phyloP scores from a whole-genome alignment of 495 filamentous ascomycete species.

The Physcia stellaris region DNA sequence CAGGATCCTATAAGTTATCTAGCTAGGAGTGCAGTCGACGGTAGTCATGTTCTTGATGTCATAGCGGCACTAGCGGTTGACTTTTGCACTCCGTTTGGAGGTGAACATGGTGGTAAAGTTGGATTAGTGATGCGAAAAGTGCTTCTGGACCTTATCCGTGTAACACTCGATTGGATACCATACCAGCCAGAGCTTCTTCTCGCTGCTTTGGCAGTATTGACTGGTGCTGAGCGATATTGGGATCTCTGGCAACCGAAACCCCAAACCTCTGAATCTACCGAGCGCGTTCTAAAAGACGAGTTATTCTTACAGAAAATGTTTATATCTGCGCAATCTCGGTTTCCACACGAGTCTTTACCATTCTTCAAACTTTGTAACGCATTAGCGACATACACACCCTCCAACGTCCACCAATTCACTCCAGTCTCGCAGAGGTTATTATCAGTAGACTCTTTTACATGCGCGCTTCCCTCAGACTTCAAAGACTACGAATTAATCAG shows the following conservation, averaged over 20 bases:
- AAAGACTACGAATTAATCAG: constrained; percentile 56
- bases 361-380: constrained; percentile 55
- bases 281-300: constrained; percentile 39
- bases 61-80: constrained; percentile 41
- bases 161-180: constrained; percentile 39
- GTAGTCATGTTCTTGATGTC: constrained; percentile 45
- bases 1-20: constrained; percentile 35
- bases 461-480: constrained; percentile 50
- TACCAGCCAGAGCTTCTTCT: constrained; percentile 55
- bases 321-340: constrained; percentile 51
- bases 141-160: constrained; percentile 52
- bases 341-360: constrained; percentile 76
- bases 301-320: constrained; percentile 43
- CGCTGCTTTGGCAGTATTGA: constrained; percentile 46
- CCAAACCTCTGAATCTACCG: constrained; percentile 29
- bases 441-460: constrained; percentile 56
- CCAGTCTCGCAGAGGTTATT: constrained; percentile 42
- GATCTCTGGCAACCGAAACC: constrained; percentile 27
- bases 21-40: constrained; percentile 38
- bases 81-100: constrained; percentile 29
- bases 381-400: constrained; percentile 29
- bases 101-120: constrained; percentile 31
- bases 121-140: constrained; percentile 39
- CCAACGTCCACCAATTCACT: constrained; percentile 33
- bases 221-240: constrained; percentile 40